phyloP scores from a whole-genome alignment of 2,329 filamentous ascomycete genomes.

The Fusarium anthophilum region DNA sequence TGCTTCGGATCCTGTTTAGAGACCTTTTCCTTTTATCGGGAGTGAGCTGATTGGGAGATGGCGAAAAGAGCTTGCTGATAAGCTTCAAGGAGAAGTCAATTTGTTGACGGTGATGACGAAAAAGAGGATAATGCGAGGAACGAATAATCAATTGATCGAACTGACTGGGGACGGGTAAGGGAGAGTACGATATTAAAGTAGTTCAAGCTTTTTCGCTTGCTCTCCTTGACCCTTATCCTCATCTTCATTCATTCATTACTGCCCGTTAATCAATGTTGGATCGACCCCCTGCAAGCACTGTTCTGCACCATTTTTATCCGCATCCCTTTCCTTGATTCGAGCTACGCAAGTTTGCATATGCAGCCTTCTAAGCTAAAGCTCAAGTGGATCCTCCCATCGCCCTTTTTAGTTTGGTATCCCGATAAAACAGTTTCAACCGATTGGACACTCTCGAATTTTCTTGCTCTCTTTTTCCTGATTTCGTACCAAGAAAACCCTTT shows the following conservation, averaged over 20 bases:
- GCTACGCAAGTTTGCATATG: conserved; percentile 7
- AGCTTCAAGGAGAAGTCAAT: neutral
- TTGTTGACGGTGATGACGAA: neutral
- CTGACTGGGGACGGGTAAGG: neutral
- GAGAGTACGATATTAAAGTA: conserved; percentile 3
- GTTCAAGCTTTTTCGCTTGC: conserved; percentile 5
- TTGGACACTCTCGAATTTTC: conserved; percentile 11
- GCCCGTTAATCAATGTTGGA: neutral
- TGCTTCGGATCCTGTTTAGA: neutral
- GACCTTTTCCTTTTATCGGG: neutral
- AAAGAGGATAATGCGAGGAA: conserved; percentile 1
- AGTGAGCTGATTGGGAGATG: neutral
- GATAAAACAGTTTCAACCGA: conserved; percentile 15
- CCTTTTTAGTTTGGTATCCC: neutral
- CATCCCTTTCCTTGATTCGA: conserved; percentile 20
- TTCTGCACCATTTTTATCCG: conserved; percentile 4
- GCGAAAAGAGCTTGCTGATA: conserved; percentile 6
- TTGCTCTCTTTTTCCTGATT: neutral
- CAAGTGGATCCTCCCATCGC: neutral
- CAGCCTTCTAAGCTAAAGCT: conserved; percentile 5
- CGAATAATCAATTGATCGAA: neutral
- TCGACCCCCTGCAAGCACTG: conserved; percentile 10
- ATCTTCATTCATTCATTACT: neutral
- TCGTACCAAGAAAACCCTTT: neutral
- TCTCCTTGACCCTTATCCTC: conserved; percentile 16